phyloP scores from a whole-genome alignment of 495 filamentous ascomycete species.

The Saxophila tyrrhenica region DNA sequence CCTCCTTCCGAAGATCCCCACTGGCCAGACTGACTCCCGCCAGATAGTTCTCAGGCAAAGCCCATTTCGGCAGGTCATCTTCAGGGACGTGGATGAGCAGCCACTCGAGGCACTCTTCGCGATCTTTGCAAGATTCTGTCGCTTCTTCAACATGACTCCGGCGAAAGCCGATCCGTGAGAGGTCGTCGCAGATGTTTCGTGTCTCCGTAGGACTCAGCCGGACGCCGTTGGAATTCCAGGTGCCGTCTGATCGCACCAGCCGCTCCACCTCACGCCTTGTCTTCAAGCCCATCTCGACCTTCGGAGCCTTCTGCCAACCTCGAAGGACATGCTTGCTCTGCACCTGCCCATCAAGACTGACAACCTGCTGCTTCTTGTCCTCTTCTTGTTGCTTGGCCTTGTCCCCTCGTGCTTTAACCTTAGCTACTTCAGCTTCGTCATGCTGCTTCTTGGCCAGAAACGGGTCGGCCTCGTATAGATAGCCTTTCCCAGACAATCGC shows the following conservation, averaged over 20 bases:
- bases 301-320: conserved; percentile 75
- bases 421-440: conserved; percentile 57
- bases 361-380: conserved; percentile 28
- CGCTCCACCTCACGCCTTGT: conserved; percentile 67
- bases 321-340: conserved; percentile 35
- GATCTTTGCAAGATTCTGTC: conserved; percentile 71
- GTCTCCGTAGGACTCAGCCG: conserved; percentile 47
- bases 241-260: conserved; percentile 58
- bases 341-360: conserved; percentile 23
- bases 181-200: conserved; percentile 55
- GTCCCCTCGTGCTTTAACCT: conserved; percentile 53
- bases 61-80: conserved; percentile 84
- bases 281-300: conserved; percentile 80
- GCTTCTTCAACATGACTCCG: conserved; percentile 84
- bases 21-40: conserved; percentile 77
- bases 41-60: conserved; percentile 77
- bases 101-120: conserved; percentile 89
- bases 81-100: conserved; percentile 92
- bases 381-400: conserved; percentile 29
- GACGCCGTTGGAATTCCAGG: conserved; percentile 76
- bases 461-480: conserved; percentile 95
- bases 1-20: conserved; percentile 66
- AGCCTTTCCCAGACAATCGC: conserved; percentile 59
- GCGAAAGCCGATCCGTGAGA: conserved; percentile 68
- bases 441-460: conserved; percentile 69